Evolutionary conservation across 2,329 filamentous ascomycete species (phyloP).

Genomic region (Ophiostoma triangulosporum): DNA sequence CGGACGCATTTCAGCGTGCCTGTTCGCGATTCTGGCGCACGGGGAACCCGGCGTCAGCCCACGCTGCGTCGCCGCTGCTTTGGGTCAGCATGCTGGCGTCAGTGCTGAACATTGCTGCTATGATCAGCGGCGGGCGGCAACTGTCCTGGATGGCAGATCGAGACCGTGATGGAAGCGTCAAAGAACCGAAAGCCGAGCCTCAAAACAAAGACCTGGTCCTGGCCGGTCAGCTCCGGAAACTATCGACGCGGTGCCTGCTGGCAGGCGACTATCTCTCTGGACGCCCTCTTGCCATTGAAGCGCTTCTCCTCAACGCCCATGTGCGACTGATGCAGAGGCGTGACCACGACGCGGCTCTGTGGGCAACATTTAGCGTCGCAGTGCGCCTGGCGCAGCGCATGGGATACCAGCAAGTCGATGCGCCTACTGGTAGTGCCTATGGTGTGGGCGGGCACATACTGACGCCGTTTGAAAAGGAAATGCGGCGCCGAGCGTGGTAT

Average conservation of each 20-base stretch:
- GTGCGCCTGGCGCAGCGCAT: conserved; percentile 36
- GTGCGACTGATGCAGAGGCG: conserved; percentile 27
- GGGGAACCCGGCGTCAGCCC: conserved; percentile 15
- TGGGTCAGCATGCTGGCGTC: conserved; percentile 40
- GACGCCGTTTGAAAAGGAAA: conserved; percentile 36
- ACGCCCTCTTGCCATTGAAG: conserved; percentile 33
- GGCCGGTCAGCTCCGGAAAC: conserved; percentile 12
- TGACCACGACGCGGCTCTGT: conserved; percentile 31
- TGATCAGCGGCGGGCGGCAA: conserved; percentile 16
- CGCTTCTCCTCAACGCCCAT: conserved; percentile 32
- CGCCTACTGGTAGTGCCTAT: neutral
- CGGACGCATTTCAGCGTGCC: conserved; percentile 31
- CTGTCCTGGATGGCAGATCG: conserved; percentile 12
- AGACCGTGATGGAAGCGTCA: conserved; percentile 2
- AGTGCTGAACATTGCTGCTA: conserved; percentile 28
- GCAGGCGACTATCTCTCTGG: conserved; percentile 34
- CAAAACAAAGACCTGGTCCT: conserved; percentile 13
- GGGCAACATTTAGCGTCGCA: conserved; percentile 33
- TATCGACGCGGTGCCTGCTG: conserved; percentile 33
- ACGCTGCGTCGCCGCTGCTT: conserved; percentile 26
- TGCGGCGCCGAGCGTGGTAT: conserved; percentile 37
- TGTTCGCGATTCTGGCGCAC: conserved; percentile 34
- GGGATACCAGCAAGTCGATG: conserved; percentile 33
- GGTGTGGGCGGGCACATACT: conserved; percentile 14
- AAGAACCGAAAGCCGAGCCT: conserved; percentile 15